These are phyloP conservation scores for Ophiocordyceps unilateralis DNA, from an alignment of 2,329 filamentous ascomycete genomes.

Conservation along the genomic window DNA sequence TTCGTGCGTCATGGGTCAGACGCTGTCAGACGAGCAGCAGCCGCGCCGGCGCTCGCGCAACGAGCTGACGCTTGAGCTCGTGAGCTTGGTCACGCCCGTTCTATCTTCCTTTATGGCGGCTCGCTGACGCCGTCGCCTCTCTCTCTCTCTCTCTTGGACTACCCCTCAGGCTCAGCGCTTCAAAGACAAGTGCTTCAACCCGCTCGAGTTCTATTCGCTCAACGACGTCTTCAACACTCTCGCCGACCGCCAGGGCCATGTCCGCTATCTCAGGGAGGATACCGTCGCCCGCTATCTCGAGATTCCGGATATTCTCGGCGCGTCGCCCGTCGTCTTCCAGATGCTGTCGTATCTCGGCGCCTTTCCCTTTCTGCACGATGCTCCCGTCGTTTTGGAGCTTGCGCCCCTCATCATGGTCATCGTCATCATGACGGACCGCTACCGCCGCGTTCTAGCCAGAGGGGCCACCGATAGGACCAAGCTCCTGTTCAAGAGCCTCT, in stretches of 20 bases:
- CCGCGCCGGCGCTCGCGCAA: slow-evolving; percentile 29
- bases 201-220: slow-evolving; percentile 56
- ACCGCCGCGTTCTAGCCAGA: slow-evolving; percentile 42
- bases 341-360: slow-evolving; percentile 55
- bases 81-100: slow-evolving; percentile 19
- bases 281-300: slow-evolving; percentile 57
- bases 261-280: slow-evolving; percentile 50
- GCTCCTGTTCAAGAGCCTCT: slow-evolving; percentile 53
- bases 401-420: slow-evolving; percentile 57
- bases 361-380: slow-evolving; percentile 56
- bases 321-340: slow-evolving; percentile 52
- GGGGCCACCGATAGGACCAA: slow-evolving; percentile 41
- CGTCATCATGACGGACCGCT: slow-evolving; percentile 54
- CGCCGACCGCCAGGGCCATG: slow-evolving; percentile 42
- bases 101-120: neutral
- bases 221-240: slow-evolving; percentile 56
- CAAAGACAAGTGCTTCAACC: slow-evolving; percentile 51
- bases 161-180: slow-evolving; percentile 38
- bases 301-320: slow-evolving; percentile 51
- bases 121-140: slow-evolving; percentile 1
- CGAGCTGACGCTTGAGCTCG: slow-evolving; percentile 32
- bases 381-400: slow-evolving; percentile 51
- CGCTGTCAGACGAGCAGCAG: slow-evolving; percentile 25
- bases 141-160: neutral
- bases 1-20: slow-evolving; percentile 30